Evolutionary conservation across 257 asterid genomes (phyloP), one percentile per base, ranked within the genome.

Genomic region (Jacaranda copaia): DNA sequence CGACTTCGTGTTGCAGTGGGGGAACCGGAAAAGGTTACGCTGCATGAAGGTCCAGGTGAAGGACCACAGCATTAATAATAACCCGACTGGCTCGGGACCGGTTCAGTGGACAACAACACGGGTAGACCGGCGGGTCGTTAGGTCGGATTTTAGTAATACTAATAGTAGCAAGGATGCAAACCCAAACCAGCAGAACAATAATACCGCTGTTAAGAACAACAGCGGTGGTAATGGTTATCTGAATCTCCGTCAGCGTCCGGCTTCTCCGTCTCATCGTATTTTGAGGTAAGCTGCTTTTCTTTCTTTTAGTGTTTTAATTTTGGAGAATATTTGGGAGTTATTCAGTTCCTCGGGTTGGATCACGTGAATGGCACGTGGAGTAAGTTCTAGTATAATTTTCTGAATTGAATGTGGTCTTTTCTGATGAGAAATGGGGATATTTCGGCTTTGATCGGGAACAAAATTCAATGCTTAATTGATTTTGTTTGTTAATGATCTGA

Each of bases 1-100:
- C 0, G 90, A 92, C 69, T 92, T 92, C 83, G 87, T 83, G 3
- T 79, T 94, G 80, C 98, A 91, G 86, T 89, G 96, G 97, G 99
- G 98, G 12, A 92, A 87, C 75, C 85, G 93, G 74, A 95, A 95
- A 77, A 80, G 93, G 84, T 56, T 88, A 69, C 87, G 93, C 45
- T 91, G 99, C 80, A 85, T 86, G 93, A 94, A 94, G 90, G 84
- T 75, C 45, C 93, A 84, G 73, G 84, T 68, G 16, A 88, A 89
- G 85, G 87, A 85, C 73, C 72, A 63, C 12, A 45, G 70, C 64
- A 58, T 68, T 9, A 85, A 63, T 25, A 78, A 74, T 20, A 88
- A 82, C 56, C 77, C 91, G 73, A 53, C 82, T 81, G 90, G 96
- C 45, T 76, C 87, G 12, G 78, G 72, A 7, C 72, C 81, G 67